A percentile compares a stretch with the other conserved stretches of the same genome.
phyloP scores from a whole-genome alignment of 257 asterid genomes.

The Solanum gracilifrons region DNA sequence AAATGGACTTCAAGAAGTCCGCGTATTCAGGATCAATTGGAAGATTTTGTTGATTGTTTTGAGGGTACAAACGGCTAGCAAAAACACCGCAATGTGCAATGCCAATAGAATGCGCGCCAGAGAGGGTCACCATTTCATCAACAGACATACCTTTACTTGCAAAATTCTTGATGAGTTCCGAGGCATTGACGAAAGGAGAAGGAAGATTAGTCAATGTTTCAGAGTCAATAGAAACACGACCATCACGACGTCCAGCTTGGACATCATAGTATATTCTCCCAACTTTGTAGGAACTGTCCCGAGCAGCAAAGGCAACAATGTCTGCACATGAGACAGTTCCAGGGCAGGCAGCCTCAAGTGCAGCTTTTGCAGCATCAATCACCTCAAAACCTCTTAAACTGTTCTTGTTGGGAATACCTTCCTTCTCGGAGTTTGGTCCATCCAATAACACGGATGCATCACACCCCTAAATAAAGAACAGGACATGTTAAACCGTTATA shows the following conservation, averaged over 20 bases:
- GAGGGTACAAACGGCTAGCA: neutral
- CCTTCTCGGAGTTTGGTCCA: neutral
- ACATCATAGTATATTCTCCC: neutral
- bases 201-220: slow-evolving; percentile 8
- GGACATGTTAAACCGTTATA: neutral
- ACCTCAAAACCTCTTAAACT: neutral
- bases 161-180: neutral
- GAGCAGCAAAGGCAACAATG: neutral
- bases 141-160: neutral
- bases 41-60: neutral
- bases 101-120: slow-evolving; percentile 14
- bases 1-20: neutral
- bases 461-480: neutral
- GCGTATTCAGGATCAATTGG: slow-evolving; percentile 2
- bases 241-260: slow-evolving; percentile 4
- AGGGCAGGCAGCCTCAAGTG: neutral
- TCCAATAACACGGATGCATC: neutral
- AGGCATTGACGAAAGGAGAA: neutral
- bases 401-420: slow-evolving; percentile 1
- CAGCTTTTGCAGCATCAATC: neutral
- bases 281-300: neutral
- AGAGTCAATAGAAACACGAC: neutral
- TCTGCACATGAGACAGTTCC: neutral
- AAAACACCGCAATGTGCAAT: slow-evolving; percentile 8
- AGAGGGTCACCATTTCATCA: slow-evolving; percentile 11